These are phyloP conservation scores for Termitomyces sp. DNA, from an alignment of 1,284 basidiomycete species.

Conservation along the genomic window DNA sequence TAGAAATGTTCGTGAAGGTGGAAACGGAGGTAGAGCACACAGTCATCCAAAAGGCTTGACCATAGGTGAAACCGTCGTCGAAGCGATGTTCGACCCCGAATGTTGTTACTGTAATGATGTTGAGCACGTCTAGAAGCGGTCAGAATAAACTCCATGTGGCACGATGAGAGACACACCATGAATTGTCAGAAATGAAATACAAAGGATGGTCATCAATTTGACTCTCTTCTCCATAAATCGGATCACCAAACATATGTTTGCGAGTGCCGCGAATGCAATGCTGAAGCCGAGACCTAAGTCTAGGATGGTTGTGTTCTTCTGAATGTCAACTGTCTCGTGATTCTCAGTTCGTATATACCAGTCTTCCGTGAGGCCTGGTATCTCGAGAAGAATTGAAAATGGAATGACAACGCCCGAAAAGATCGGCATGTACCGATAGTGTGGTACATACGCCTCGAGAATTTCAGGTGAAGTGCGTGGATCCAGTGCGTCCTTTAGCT, in stretches of 20 bases:
- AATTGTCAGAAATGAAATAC: slow-evolving; percentile 57
- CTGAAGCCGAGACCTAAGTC: slow-evolving; percentile 64
- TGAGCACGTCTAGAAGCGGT: slow-evolving; percentile 60
- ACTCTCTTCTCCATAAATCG: slow-evolving; percentile 71
- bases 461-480: slow-evolving; percentile 20
- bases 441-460: slow-evolving; percentile 25
- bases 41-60: slow-evolving; percentile 78
- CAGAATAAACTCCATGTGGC: background rate
- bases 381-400: slow-evolving; percentile 63
- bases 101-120: slow-evolving; percentile 52
- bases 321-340: slow-evolving; percentile 41
- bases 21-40: slow-evolving; percentile 73
- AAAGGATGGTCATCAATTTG: slow-evolving; percentile 56
- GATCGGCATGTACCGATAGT: slow-evolving; percentile 37
- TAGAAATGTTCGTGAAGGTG: slow-evolving; percentile 61
- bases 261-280: slow-evolving; percentile 62
- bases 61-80: slow-evolving; percentile 68
- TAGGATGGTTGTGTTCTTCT: slow-evolving; percentile 53
- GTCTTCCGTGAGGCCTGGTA: slow-evolving; percentile 65
- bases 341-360: slow-evolving; percentile 64
- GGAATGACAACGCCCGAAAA: slow-evolving; percentile 17
- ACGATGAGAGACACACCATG: slow-evolving; percentile 46
- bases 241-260: slow-evolving; percentile 63
- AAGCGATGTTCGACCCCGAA: slow-evolving; percentile 66
- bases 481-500: slow-evolving; percentile 18